Evolutionary conservation across 2,329 filamentous ascomycete species (phyloP), one percentile per base, ranked within the genome.

Genomic region (Microcyclospora pomicola): DNA sequence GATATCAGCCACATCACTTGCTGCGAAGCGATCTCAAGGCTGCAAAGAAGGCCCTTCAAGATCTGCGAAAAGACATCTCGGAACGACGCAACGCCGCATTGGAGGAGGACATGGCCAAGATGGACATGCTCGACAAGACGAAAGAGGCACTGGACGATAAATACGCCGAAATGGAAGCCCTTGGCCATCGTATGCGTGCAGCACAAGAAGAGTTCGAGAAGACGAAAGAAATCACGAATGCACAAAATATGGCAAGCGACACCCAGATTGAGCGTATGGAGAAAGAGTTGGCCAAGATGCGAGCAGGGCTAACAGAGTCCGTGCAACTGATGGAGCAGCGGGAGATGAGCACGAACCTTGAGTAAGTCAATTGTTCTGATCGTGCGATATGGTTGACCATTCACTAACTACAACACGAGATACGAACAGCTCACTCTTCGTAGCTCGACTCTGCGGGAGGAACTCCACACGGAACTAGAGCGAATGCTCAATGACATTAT

Each of bases 221-320:
- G 62, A 87, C 85, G 14, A 88, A 88, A 55, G 91, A 64, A 45
- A 75, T 76, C 42, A 88, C 82, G 6, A 82, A 74, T 33, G 83
- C 86, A 13, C 85, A 94, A 58, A 92, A 92, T 64, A 75, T 88
- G 57, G 80, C 79, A 6, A 84, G 80, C 2, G 91, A 96, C 57
- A 77, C 87, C 7, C 88, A 96, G 59, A 94, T 98, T 52, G 91
- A 98, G 62, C 91, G 91, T 67, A 92, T 95, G 80, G 91, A 98
- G 64, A 95, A 94, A 62, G 87, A 98, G 59, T 67, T 98, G n/a
- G 82, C 83, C 34, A 84, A 86, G 58, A 93, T 96, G 84, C 74
- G 87, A 31, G 75, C 80, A 2, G 80, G 80, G 9, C 67, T 95
- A 24, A 80, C 76, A 2, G 88, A 95, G 59, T 86, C 79, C 27